Percentiles rank a stretch among this genome's conserved stretches.
phyloP scores from a whole-genome alignment of 2,329 filamentous ascomycete species.

The Apiospora saccharicola region DNA sequence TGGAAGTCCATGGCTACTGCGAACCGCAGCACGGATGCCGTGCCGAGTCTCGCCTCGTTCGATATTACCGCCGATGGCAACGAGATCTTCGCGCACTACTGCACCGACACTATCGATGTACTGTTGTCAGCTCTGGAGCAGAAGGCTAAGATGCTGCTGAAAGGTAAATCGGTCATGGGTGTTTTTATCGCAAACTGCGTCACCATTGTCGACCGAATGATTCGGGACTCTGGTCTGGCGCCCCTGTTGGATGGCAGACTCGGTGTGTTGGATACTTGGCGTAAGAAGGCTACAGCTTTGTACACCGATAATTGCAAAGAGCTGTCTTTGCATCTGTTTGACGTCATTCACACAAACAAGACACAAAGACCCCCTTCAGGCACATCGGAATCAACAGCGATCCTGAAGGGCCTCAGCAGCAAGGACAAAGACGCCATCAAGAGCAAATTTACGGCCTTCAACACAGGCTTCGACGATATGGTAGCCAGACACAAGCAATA shows the following conservation, averaged over 20 bases:
- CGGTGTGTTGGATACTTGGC: constrained; percentile 78
- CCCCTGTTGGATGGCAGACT: constrained; percentile 73
- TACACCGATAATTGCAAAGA: constrained; percentile 93
- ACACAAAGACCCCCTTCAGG: constrained; percentile 75
- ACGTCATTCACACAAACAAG: constrained; percentile 90
- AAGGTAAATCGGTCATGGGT: constrained; percentile 79
- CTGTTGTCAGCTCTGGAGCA: constrained; percentile 78
- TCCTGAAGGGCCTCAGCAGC: constrained; percentile 82
- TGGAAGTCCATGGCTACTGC: constrained; percentile 70
- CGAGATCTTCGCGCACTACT: constrained; percentile 89
- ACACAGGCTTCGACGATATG: constrained; percentile 88
- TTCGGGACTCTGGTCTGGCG: constrained; percentile 80
- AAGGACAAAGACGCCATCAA: constrained; percentile 98
- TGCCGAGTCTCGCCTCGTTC: constrained; percentile 78
- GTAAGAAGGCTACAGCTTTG: constrained; percentile 81
- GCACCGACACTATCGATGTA: constrained; percentile 84
- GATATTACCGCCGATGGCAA: constrained; percentile 89
- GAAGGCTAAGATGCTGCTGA: constrained; percentile 76
- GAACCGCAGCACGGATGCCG: constrained; percentile 65
- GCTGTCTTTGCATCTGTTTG: constrained; percentile 82
- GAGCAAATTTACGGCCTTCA: constrained; percentile 93
- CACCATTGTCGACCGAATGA: constrained; percentile 82
- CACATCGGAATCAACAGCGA: constrained; percentile 80
- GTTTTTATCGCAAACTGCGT: constrained; percentile 93
- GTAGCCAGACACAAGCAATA: constrained; percentile 82